Conservation (phyloP, 148 eudicot genomes). For the Fagopyrum homotropicum region DNA sequence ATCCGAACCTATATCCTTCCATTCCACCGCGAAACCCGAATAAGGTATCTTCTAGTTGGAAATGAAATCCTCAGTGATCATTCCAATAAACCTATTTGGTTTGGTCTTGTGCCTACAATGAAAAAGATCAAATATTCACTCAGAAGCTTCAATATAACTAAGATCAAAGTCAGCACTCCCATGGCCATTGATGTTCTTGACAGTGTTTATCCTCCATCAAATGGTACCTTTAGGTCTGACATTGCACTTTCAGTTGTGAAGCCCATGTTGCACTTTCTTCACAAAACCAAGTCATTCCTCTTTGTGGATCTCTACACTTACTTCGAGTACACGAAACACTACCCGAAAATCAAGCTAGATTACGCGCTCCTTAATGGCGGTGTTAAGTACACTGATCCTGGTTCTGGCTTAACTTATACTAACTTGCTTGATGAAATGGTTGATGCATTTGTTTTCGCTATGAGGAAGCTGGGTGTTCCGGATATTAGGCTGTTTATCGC, state of each 20-base stretch:
- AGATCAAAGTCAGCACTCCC: slow-evolving; percentile 2
- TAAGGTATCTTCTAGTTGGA: slow-evolving; percentile 76
- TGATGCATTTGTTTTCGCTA: slow-evolving; percentile 60
- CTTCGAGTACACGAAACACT: slow-evolving; percentile 50
- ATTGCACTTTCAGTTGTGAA: slow-evolving; percentile 37
- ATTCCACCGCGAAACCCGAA: slow-evolving; percentile 57
- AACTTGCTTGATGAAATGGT: slow-evolving; percentile 79
- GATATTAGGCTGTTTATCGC: slow-evolving; percentile 49
- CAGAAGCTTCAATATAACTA: background rate
- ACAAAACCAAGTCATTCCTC: slow-evolving; percentile 68
- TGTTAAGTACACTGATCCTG: slow-evolving; percentile 46
- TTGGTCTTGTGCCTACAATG: slow-evolving; percentile 12
- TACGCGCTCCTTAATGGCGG: slow-evolving; percentile 49
- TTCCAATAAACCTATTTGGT: slow-evolving; percentile 18
- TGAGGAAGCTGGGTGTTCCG: slow-evolving; percentile 58
- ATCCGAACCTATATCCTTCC: slow-evolving; percentile 45
- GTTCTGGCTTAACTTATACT: slow-evolving; percentile 44
- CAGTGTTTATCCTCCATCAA: slow-evolving; percentile 46
- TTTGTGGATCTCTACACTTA: slow-evolving; percentile 71
- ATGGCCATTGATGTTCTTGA: slow-evolving; percentile 12
- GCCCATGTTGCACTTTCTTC: slow-evolving; percentile 61
- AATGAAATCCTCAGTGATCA: slow-evolving; percentile 63
- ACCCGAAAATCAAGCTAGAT: slow-evolving; percentile 44
- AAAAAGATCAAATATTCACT: slow-evolving; percentile 3
- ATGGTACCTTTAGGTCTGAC: slow-evolving; percentile 58